Evolutionary conservation across 352 stramenopile genomes (phyloP).

Genomic region (Hyphochytrium catenoides): DNA sequence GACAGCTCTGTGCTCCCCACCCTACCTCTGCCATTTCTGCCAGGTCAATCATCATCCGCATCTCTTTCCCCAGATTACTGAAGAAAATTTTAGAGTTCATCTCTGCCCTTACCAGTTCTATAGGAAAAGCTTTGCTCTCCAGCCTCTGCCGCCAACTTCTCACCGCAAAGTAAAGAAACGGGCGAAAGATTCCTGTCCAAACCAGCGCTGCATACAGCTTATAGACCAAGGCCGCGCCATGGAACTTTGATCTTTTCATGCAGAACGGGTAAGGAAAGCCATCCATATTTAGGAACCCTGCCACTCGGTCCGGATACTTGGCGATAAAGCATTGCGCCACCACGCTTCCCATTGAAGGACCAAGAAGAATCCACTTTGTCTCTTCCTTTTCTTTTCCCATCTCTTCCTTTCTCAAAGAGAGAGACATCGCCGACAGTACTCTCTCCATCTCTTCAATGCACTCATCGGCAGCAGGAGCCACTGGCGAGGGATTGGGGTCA

Average conservation of each 20-base stretch:
- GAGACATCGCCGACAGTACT: not conserved
- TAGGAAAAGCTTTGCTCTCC: slow-evolving; percentile 1
- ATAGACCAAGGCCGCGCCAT: not conserved
- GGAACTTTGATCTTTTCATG: not conserved
- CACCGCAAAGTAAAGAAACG: not conserved
- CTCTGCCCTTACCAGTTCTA: slow-evolving; percentile 1
- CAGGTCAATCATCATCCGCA: slow-evolving; percentile 3
- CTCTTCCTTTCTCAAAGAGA: not conserved
- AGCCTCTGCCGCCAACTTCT: not conserved
- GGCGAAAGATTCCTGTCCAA: slow-evolving; percentile 2
- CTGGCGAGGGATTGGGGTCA: not conserved
- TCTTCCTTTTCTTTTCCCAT: not conserved
- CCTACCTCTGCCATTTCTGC: not conserved
- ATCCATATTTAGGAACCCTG: slow-evolving; percentile 2
- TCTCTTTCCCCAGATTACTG: not conserved
- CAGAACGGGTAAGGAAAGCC: slow-evolving; percentile 3
- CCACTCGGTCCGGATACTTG: not conserved
- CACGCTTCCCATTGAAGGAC: slow-evolving; percentile 3
- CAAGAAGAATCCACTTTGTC: not conserved
- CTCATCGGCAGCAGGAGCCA: slow-evolving; percentile 1
- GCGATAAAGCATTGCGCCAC: slow-evolving; percentile 1
- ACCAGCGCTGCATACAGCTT: not conserved
- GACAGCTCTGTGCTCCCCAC: slow-evolving; percentile 1
- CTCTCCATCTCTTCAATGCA: slow-evolving; percentile 3
- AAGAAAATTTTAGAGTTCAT: slow-evolving; percentile 1